These are phyloP conservation scores for Leptomonas pyrrhocoris DNA, from an alignment of 208 protist species.

Conservation along the genomic window DNA sequence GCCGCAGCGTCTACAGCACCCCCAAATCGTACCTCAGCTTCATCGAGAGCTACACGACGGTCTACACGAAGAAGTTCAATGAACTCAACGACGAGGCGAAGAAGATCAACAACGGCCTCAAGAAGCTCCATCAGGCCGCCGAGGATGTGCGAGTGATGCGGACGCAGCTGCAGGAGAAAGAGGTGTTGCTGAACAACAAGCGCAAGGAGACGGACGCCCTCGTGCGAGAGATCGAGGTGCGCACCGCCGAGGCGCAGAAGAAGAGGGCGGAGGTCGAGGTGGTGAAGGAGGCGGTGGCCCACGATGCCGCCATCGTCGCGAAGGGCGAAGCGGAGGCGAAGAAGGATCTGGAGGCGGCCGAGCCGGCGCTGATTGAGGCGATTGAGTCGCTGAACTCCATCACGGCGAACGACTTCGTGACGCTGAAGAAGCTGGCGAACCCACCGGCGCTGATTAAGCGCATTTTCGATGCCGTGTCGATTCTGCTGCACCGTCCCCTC, in stretches of 20 bases:
- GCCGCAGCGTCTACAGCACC: conserved; percentile 93
- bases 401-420: conserved; percentile 93
- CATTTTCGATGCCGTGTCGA: conserved; percentile 98
- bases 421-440: conserved; percentile 94
- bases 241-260: conserved; percentile 95
- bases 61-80: conserved; percentile 94
- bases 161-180: conserved; percentile 95
- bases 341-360: conserved; percentile 92
- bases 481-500: conserved; percentile 89
- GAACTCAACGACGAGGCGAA: conserved; percentile 90
- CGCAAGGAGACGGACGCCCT: conserved; percentile 93
- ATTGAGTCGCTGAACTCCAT: conserved; percentile 95
- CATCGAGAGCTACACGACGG: conserved; percentile 91
- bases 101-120: conserved; percentile 94
- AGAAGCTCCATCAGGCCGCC: conserved; percentile 94
- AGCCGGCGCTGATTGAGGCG: conserved; percentile 93
- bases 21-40: conserved; percentile 95
- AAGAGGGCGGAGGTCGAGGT: conserved; percentile 94
- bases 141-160: conserved; percentile 95
- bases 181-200: conserved; percentile 92
- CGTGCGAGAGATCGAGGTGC: conserved; percentile 94
- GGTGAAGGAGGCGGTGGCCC: conserved; percentile 91
- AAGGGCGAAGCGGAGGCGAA: conserved; percentile 95
- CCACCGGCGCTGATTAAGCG: conserved; percentile 97
- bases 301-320: conserved; percentile 90